Evolutionary conservation across 1,139 yeast genomes (phyloP).

Genomic region (Kodamaea sp.): DNA sequence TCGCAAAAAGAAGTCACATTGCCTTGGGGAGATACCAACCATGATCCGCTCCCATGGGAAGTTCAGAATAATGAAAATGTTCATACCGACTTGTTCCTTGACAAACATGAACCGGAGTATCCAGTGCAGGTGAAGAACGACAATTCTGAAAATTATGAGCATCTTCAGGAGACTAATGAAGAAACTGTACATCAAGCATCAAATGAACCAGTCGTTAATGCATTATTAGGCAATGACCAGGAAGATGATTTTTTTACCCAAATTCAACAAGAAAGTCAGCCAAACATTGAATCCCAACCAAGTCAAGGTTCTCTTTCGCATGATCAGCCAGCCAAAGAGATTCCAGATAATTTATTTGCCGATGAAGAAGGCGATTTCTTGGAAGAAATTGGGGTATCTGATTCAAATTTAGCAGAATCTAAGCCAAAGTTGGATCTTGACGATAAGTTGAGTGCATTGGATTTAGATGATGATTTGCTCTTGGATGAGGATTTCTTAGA

Average conservation of each 20-base stretch:
- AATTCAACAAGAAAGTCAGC: too few relatives aligned
- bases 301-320: not conserved
- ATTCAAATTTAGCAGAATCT: not conserved
- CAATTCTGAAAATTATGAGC: too few relatives aligned
- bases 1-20: too few relatives aligned
- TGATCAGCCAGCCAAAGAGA: too few relatives aligned
- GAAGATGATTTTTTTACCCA: slow-evolving; percentile 3
- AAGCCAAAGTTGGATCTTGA: slow-evolving; percentile 5
- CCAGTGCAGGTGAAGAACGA: too few relatives aligned
- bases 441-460: slow-evolving; percentile 29
- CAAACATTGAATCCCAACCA: not conserved
- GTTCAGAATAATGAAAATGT: not conserved
- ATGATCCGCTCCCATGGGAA: slow-evolving; percentile 9
- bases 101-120: too few relatives aligned
- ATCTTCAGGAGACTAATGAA: too few relatives aligned
- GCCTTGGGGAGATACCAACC: too few relatives aligned
- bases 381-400: slow-evolving; percentile 8
- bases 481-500: slow-evolving; percentile 37
- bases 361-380: slow-evolving; percentile 20
- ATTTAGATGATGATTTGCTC: slow-evolving; percentile 50
- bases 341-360: slow-evolving; percentile 17
- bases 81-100: too few relatives aligned
- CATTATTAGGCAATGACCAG: too few relatives aligned
- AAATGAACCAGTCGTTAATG: too few relatives aligned
- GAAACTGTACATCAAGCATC: too few relatives aligned